Percentiles rank a stretch among this genome's conserved stretches.
Evolutionary conservation across 23 red algal genomes (phyloP).

Genomic region (Gracilariopsis chorda): DNA sequence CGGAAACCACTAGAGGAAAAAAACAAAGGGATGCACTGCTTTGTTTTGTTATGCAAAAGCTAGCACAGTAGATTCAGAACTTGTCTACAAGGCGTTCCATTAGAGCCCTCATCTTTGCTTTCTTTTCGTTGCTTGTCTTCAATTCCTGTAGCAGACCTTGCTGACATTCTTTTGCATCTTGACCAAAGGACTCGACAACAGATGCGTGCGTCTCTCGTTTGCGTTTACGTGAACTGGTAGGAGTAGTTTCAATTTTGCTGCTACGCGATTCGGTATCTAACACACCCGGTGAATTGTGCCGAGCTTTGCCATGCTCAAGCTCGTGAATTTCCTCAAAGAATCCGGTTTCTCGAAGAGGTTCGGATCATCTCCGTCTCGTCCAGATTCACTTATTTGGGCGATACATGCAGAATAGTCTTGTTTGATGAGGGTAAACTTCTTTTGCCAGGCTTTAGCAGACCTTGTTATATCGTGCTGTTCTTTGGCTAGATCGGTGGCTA

Average conservation of each 20-base stretch:
- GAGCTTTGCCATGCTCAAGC: neutral
- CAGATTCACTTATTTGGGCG: neutral
- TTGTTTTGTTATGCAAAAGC: neutral
- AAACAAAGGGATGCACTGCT: constrained; percentile 8
- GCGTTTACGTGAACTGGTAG: no score
- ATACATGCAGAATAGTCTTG: neutral
- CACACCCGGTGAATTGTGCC: constrained; percentile 9
- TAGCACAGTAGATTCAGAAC: neutral
- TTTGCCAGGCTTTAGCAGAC: neutral
- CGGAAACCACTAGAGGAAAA: neutral
- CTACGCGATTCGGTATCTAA: no score
- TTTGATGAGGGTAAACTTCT: constrained; percentile 7
- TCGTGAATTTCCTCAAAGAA: constrained; percentile 31
- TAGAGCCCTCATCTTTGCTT: no score
- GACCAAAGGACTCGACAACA: no score
- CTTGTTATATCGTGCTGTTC: neutral
- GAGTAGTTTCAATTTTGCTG: no score
- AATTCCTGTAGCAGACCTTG: no score
- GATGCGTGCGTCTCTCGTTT: no score
- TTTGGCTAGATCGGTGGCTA: neutral
- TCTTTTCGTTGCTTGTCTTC: no score
- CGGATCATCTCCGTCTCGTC: constrained; percentile 16
- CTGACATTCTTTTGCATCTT: no score
- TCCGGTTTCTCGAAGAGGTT: constrained; percentile 14
- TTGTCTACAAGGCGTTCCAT: no score